phyloP scores from a whole-genome alignment of 257 asterid genomes.

The Eustoma russellianum region DNA sequence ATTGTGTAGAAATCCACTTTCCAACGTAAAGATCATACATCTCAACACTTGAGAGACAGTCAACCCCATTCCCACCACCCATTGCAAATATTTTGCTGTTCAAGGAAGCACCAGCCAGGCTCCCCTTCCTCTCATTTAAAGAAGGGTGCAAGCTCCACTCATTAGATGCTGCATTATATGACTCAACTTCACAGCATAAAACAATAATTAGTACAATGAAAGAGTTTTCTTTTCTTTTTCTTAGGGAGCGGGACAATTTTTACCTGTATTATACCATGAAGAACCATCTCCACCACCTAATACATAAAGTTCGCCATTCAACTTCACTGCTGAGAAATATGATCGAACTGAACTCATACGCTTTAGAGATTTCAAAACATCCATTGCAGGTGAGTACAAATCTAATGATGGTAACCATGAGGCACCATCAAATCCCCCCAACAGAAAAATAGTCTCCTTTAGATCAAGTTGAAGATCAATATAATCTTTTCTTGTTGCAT shows the following conservation, averaged over 20 bases:
- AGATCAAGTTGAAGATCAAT: constrained; percentile 26
- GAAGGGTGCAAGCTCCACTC: constrained; percentile 56
- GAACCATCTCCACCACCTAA: constrained; percentile 75
- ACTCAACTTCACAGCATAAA: constrained; percentile 55
- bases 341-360: constrained; percentile 59
- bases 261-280: constrained; percentile 65
- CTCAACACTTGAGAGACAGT: constrained; percentile 59
- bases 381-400: constrained; percentile 56
- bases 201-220: neutral
- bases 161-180: constrained; percentile 46
- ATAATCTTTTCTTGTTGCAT: constrained; percentile 19
- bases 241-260: constrained; percentile 2
- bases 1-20: constrained; percentile 67
- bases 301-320: constrained; percentile 55
- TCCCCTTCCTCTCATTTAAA: constrained; percentile 50
- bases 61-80: constrained; percentile 77
- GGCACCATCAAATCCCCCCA: constrained; percentile 79
- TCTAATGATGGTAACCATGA: constrained; percentile 54
- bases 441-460: constrained; percentile 44
- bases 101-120: constrained; percentile 63
- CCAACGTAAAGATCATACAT: constrained; percentile 70
- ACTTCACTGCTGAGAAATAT: constrained; percentile 49
- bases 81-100: constrained; percentile 60
- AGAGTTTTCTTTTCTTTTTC: neutral
- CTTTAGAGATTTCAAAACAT: constrained; percentile 45